Conservation (phyloP, 345 rosid species). For the Linum usitatissimum region DNA sequence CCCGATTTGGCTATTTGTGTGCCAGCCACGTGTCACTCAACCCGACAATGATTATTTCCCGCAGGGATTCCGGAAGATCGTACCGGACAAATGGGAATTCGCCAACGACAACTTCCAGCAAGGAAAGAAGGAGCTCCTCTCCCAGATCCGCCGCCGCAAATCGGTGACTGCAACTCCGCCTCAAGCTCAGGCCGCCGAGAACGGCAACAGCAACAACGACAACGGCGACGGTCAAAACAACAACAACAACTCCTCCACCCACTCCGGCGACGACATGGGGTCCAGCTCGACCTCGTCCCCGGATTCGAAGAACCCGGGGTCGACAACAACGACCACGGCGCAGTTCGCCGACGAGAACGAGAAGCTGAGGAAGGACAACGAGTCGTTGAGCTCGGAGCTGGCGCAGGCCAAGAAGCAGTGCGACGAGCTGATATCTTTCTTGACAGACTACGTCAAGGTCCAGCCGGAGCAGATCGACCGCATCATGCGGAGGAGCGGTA, state of each 20-base stretch:
- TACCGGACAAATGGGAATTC: slow-evolving; percentile 84
- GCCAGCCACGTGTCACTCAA: slow-evolving; percentile 4
- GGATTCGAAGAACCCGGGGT: slow-evolving; percentile 72
- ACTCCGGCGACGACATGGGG: slow-evolving; percentile 66
- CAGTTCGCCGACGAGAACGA: slow-evolving; percentile 70
- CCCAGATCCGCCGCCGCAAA: slow-evolving; percentile 34
- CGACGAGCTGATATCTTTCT: slow-evolving; percentile 55
- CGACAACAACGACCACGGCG: slow-evolving; percentile 24
- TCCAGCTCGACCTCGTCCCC: slow-evolving; percentile 73
- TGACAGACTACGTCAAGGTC: slow-evolving; percentile 51
- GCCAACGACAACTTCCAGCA: slow-evolving; percentile 58
- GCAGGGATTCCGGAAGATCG: slow-evolving; percentile 68
- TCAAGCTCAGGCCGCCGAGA: slow-evolving; percentile 7
- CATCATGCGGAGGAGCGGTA: slow-evolving; percentile 30
- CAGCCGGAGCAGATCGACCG: slow-evolving; percentile 56
- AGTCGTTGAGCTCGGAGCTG: slow-evolving; percentile 54
- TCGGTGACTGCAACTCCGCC: slow-evolving; percentile 17
- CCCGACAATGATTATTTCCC: neutral
- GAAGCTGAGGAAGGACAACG: slow-evolving; percentile 67
- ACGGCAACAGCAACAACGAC: neutral
- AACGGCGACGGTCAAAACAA: neutral
- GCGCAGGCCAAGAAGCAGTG: slow-evolving; percentile 70
- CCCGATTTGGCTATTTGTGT: no score
- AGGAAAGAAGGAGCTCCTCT: slow-evolving; percentile 40
- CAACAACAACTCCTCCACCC: slow-evolving; percentile 29